phyloP scores from a whole-genome alignment of 1,139 yeast genomes.

The Wickerhamomyces sp. region DNA sequence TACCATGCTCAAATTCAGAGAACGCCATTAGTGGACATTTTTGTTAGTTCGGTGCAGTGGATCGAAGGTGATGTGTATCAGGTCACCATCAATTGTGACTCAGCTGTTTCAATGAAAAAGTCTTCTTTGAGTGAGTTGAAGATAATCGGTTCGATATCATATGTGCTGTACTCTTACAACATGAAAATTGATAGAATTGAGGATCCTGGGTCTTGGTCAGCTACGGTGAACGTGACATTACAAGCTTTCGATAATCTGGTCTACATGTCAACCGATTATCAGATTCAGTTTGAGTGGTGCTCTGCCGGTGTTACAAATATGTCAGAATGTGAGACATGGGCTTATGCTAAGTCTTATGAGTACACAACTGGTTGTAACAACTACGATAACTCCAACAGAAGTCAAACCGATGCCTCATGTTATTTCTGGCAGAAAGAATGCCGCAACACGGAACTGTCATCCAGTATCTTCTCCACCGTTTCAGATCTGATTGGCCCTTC shows the following conservation, averaged over 20 bases:
- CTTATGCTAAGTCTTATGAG: conserved; percentile 15
- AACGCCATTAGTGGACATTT: no score
- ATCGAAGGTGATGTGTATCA: no score
- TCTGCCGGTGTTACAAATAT: conserved; percentile 16
- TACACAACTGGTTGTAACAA: conserved; percentile 18
- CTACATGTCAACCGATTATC: not conserved
- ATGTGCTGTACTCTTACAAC: conserved; percentile 14
- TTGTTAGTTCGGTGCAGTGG: not conserved
- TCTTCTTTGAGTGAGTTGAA: conserved; percentile 11
- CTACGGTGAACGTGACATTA: conserved; percentile 2
- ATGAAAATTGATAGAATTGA: conserved; percentile 8
- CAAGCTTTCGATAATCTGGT: not conserved
- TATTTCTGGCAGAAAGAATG: conserved; percentile 12
- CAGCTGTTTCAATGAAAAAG: not conserved
- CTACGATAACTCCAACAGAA: conserved; percentile 7
- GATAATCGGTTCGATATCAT: conserved; percentile 11
- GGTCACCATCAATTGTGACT: not conserved
- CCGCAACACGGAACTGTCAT: not conserved
- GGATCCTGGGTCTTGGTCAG: conserved; percentile 11
- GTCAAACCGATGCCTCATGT: conserved; percentile 8
- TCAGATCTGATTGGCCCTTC: not conserved
- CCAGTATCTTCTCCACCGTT: not conserved
- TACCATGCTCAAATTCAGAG: no score
- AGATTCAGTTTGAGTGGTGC: conserved; percentile 7
- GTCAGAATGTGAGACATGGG: conserved; percentile 13